phyloP scores from a whole-genome alignment of 2,329 filamentous ascomycete species.

The Penicillium sp. region DNA sequence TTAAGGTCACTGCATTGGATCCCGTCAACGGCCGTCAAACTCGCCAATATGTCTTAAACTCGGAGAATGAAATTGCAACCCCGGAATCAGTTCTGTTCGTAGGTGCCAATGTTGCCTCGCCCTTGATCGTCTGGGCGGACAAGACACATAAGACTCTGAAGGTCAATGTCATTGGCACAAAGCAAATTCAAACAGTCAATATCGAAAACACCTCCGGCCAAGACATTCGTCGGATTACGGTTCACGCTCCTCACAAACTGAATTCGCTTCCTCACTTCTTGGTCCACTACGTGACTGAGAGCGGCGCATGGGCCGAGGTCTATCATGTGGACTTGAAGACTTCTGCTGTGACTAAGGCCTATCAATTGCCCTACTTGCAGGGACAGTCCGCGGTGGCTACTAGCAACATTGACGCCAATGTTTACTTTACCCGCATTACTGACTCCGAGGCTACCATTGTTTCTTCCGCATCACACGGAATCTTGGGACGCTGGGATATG shows the following conservation, averaged over 20 bases:
- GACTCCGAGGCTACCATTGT: slow-evolving; percentile 71
- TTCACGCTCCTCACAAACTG: slow-evolving; percentile 73
- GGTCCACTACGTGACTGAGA: slow-evolving; percentile 72
- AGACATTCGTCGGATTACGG: slow-evolving; percentile 56
- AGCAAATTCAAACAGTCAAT: slow-evolving; percentile 40
- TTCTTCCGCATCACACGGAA: slow-evolving; percentile 73
- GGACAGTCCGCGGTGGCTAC: slow-evolving; percentile 76
- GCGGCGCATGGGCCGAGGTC: slow-evolving; percentile 78
- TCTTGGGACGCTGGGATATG: slow-evolving; percentile 73
- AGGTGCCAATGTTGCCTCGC: slow-evolving; percentile 41
- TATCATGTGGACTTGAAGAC: slow-evolving; percentile 78
- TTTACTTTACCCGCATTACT: slow-evolving; percentile 85
- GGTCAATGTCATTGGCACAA: slow-evolving; percentile 47
- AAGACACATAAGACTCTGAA: slow-evolving; percentile 46
- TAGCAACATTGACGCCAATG: slow-evolving; percentile 74
- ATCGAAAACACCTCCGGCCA: slow-evolving; percentile 44
- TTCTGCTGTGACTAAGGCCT: slow-evolving; percentile 71
- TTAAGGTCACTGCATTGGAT: slow-evolving; percentile 75
- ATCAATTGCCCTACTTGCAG: slow-evolving; percentile 71
- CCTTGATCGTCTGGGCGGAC: slow-evolving; percentile 48
- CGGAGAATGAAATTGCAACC: slow-evolving; percentile 68
- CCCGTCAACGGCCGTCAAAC: slow-evolving; percentile 69
- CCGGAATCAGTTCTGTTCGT: slow-evolving; percentile 43
- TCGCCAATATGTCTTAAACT: slow-evolving; percentile 70
- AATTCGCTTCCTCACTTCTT: slow-evolving; percentile 80